Evolutionary conservation across 345 rosid genomes (phyloP), one percentile per base, ranked within the genome.

Genomic region (Hypericum androsaemum): DNA sequence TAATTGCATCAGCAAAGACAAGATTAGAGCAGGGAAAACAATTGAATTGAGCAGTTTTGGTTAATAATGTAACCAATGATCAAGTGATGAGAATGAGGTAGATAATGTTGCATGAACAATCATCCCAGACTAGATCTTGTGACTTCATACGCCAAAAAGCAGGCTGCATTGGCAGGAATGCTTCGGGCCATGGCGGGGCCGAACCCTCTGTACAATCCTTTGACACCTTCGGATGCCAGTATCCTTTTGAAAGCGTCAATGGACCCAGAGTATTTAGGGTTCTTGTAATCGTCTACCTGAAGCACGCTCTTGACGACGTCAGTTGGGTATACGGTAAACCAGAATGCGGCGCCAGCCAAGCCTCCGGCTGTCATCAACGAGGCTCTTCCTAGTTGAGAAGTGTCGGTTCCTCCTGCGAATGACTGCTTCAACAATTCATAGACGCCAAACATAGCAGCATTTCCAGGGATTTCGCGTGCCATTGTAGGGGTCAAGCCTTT

Each of bases 141-240:
- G 67, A 94, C 68, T 66, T 94, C 99, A 48, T 78, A 83, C 6
- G 86, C 97, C 81, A 88, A 75, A 90, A 94, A 94, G 64, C 95
- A 88, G 12, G 95, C 99, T 38, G 95, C 97, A 77, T 94, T 94
- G 14, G 99, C 99, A 32, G 97, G 97, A 42, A 94, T 71, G 59
- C 99, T 94, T 58, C 95, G 74, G 9, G 75, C 94, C 99, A 94
- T 85, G 43, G 99, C 97, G 35, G 97, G 90, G 49, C 94, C 84
- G 22, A 94, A 94, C 28, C 99, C 99, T 68, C 76, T 88, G 80
- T 88, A 94, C 65, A 94, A 64, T 48, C 99, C 99, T 71, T 88
- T 94, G 53, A 75, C 70, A 37, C 99, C 95, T 64, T 94, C 97
- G 0, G 87, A 64, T 14, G 80, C 82, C 59, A 83, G 58, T 45